Base-by-base conservation (phyloP, 2,329 filamentous ascomycete species). In the Aspergillus pseudoviridinutans region DNA sequence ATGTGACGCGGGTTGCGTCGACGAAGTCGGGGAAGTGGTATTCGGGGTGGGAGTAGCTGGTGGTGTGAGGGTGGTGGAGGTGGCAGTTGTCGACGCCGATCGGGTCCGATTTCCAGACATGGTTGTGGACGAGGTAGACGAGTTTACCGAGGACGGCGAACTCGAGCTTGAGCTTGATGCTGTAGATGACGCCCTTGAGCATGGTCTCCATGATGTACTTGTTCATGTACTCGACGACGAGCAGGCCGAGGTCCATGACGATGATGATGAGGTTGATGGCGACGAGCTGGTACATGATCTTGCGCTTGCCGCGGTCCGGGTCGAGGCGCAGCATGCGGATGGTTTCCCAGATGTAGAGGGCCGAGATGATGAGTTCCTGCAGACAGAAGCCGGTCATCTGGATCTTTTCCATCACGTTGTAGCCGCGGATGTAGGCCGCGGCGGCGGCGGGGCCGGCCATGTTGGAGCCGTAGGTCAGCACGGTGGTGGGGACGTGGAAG, bases 371-470 rank as follows among this genome's bases (percentile, higher is more conserved):
- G 52, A 80, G 74, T 57, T 85, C 83, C 62, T 85, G 83, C 12
- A 84, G 54, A 62, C 80, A 83, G 64, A 85, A 85, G 7, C 81
- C 73, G 5, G 80, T 81, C 66, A 84, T 79, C 64, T 85, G 81
- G 20, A 84, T 75, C 66, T 81, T 81, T 61, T 85, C 83, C 72
- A 82, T 77, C 35, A 78, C 64, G 47, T 76, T 75, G 64, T 79
- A 80, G 6, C 72, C 75, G 3, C 55, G 57, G 20, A 70, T 66
- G 58, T 71, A 78, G 12, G 57, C 53, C 17, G 10, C 24, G 22
- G 53, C 46, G 38, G 55, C 20, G 5, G 54, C 57, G 14, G 61
- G 47, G 24, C 54, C 27, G 14, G 62, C 63, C n/a, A 75, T 56
- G 59, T 79, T 79, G 46, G 71, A 73, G 44, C 77, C 77, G 57